These are phyloP conservation scores for Nothophaeocryptopus gaeumannii DNA, from an alignment of 2,329 filamentous ascomycete genomes.

Conservation along the genomic window DNA sequence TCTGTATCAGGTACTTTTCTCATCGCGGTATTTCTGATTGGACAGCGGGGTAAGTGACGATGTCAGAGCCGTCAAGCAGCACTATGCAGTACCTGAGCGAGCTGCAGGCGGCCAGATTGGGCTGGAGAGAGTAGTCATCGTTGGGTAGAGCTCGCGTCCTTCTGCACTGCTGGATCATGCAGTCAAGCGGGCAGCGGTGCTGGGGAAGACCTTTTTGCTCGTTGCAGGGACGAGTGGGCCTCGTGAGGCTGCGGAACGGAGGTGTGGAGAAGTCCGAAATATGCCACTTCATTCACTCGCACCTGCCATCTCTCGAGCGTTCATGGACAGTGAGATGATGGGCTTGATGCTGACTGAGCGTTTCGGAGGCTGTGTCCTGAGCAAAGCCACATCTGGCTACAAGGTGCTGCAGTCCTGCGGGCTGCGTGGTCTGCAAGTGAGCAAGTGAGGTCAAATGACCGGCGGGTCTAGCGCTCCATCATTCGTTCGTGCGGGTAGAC, in stretches of 20 bases:
- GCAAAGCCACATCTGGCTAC: too few species aligned
- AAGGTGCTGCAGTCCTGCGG: too few species aligned
- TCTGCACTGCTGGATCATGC: not conserved
- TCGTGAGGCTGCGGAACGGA: not conserved
- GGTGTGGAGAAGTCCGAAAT: not conserved
- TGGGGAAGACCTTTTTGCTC: conserved; percentile 4
- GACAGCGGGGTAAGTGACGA: not conserved
- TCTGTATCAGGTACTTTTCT: conserved; percentile 1
- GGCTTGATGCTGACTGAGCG: too few species aligned
- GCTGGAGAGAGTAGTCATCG: conserved; percentile 1
- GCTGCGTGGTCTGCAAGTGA: too few species aligned
- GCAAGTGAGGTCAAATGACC: too few species aligned
- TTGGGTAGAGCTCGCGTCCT: too few species aligned
- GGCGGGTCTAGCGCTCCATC: too few species aligned
- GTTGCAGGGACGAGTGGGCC: not conserved
- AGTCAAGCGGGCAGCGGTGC: not conserved
- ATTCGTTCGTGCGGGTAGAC: too few species aligned
- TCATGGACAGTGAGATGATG: too few species aligned
- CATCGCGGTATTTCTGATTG: conserved; percentile 7
- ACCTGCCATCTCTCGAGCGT: not conserved
- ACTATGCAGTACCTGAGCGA: conserved; percentile 6
- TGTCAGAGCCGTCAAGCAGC: conserved; percentile 3
- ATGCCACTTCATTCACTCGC: conserved; percentile 1
- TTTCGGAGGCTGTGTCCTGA: too few species aligned
- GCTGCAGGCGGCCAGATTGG: conserved; percentile 2